Conservation (phyloP, 1,284 basidiomycete genomes). For the Bondarzewia mesenterica region DNA sequence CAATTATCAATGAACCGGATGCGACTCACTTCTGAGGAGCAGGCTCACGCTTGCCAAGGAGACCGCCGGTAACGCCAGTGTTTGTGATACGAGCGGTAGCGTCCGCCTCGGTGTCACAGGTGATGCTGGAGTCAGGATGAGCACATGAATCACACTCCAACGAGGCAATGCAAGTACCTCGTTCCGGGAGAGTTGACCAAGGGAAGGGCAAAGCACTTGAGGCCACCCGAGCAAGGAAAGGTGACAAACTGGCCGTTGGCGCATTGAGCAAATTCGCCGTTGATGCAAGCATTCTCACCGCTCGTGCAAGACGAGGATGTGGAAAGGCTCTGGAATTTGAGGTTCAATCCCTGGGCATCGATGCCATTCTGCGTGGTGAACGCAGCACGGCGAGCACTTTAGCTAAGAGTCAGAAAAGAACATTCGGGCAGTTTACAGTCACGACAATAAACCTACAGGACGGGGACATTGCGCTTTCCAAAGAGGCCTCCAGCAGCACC, state of each 20-base stretch:
- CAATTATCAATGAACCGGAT: too few species aligned
- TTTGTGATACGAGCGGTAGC: not conserved
- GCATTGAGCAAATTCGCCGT: constrained; percentile 24
- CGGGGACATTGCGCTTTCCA: not conserved
- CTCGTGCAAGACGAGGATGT: constrained; percentile 27
- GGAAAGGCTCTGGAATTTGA: constrained; percentile 28
- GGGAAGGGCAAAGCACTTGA: constrained; percentile 40
- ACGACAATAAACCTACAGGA: not conserved
- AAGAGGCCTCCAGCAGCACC: not conserved
- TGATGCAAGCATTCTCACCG: constrained; percentile 26
- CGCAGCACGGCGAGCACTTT: not conserved
- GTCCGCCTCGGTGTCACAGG: not conserved
- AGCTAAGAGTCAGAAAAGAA: not conserved
- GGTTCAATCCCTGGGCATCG: constrained; percentile 33
- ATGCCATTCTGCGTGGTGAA: constrained; percentile 25
- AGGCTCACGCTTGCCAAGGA: not conserved
- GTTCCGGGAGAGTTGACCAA: constrained; percentile 44
- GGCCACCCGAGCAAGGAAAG: constrained; percentile 29
- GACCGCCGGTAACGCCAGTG: not conserved
- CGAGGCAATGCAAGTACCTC: not conserved
- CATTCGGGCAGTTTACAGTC: not conserved
- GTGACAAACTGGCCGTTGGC: constrained; percentile 30
- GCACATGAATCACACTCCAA: not conserved
- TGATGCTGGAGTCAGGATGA: not conserved
- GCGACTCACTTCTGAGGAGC: not conserved